Evolutionary conservation across 164 flowering plant genomes (phyloP), one percentile per base, ranked within the genome.

Genomic region (Paratinospora sagittata): DNA sequence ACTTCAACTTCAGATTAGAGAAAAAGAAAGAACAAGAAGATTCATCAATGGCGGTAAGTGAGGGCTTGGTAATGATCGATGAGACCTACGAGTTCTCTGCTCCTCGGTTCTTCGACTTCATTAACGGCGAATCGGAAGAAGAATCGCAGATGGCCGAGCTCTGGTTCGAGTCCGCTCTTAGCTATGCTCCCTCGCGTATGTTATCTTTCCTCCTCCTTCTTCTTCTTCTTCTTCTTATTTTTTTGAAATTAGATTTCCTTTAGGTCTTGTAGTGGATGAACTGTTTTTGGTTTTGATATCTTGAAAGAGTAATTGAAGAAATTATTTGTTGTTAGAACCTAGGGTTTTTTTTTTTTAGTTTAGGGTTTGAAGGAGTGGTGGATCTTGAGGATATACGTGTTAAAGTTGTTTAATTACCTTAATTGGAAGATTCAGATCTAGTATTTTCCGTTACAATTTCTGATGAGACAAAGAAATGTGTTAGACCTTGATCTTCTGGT

Each of bases 181-280:
- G 84, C 78, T 80, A 90, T 68, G 96, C 92, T 30, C 97, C 98
- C 33, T 95, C 97, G 13, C 97, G 97, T 92, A 81, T 33, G 94
- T 78, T 21, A 2, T 24, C 8, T 21, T 55, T 33, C 14, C 8
- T 23, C 41, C 39, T n/a, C n/a, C n/a, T n/a, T n/a, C n/a, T n/a
- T n/a, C n/a, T 66, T 45, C 24, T 26, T n/a, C 26, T 55, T 67
- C 14, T 52, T 63, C 57, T 41, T 33, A 36, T 24, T 66, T 63
- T 27, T 27, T 1, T 41, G 11, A 9, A 21, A 65, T 58, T 43
- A 23, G 16, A 17, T 41, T 27, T n/a, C n/a, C n/a, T n/a, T n/a
- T n/a, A n/a, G n/a, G n/a, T n/a, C n/a, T n/a, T n/a, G n/a, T n/a
- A n/a, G n/a, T n/a, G 2, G 34, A n/a, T 27, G 72, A 67, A 39